A percentile compares a stretch with the other conserved stretches of the same genome.
Evolutionary conservation across 768 basidiomycete genomes (phyloP).

Genomic region (Pleurotus tuber-regium): DNA sequence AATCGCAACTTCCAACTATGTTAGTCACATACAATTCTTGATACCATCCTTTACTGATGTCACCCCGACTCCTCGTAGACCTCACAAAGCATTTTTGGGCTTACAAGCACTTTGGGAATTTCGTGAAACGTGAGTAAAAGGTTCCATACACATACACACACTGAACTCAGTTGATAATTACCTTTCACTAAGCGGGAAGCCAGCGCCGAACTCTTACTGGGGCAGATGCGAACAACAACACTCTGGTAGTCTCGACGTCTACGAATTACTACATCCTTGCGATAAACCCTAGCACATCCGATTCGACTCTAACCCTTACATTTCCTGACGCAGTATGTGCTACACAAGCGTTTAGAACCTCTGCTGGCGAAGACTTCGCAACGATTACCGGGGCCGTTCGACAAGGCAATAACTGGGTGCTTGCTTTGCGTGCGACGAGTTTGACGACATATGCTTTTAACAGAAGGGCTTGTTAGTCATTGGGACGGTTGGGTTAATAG

Average conservation of each 20-base stretch:
- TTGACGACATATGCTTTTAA: conserved; percentile 34
- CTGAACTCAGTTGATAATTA: background rate
- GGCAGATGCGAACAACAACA: conserved; percentile 27
- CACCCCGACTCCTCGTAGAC: conserved; percentile 22
- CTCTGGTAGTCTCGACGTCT: conserved; percentile 29
- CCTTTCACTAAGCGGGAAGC: conserved; percentile 28
- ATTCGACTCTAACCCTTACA: conserved; percentile 26
- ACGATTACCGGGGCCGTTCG: conserved; percentile 23
- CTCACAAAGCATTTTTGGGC: conserved; percentile 38
- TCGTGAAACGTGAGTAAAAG: conserved; percentile 35
- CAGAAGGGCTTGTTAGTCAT: conserved; percentile 24
- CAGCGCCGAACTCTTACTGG: conserved; percentile 31
- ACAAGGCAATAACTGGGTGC: conserved; percentile 23
- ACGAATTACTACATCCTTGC: conserved; percentile 28
- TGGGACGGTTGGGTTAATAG: too few species aligned
- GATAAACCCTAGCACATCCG: conserved; percentile 31
- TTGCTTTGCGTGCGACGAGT: conserved; percentile 29
- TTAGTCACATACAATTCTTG: conserved; percentile 14
- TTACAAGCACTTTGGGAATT: conserved; percentile 39
- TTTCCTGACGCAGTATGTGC: conserved; percentile 33
- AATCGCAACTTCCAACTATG: conserved; percentile 37
- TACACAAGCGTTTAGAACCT: conserved; percentile 26
- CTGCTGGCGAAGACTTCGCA: conserved; percentile 32
- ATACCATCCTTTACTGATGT: background rate
- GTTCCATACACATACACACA: background rate